Percentiles rank a stretch among this genome's conserved stretches.
Conservation (phyloP, 2,329 filamentous ascomycete species). For the Juglanconis juglandina region DNA sequence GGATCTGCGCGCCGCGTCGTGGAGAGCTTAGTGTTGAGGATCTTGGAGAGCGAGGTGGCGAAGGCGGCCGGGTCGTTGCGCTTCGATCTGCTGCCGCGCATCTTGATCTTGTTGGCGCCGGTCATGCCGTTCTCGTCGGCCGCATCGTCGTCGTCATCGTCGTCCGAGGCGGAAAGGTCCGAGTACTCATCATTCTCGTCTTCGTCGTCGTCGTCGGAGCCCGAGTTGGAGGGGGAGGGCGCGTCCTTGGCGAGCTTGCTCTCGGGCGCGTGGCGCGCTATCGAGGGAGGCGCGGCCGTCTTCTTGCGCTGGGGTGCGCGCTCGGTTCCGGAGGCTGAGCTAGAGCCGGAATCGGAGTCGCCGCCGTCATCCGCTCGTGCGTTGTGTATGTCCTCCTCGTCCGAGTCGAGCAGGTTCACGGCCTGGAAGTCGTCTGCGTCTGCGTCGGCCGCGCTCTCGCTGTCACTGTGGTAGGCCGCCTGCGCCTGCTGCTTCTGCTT, state of each 20-base stretch:
- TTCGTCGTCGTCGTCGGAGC: constrained; percentile 24
- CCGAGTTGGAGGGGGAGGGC: constrained; percentile 14
- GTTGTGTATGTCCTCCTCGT: constrained; percentile 55
- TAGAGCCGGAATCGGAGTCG: constrained; percentile 25
- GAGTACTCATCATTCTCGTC: constrained; percentile 35
- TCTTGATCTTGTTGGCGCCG: constrained; percentile 35
- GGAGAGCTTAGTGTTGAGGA: constrained; percentile 84
- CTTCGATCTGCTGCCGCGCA: constrained; percentile 58
- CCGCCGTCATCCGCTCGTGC: constrained; percentile 48
- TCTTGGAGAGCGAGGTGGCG: constrained; percentile 88
- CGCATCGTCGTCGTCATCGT: constrained; percentile 28
- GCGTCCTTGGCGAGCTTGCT: constrained; percentile 30
- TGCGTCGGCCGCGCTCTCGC: constrained; percentile 31
- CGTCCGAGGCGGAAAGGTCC: constrained; percentile 35
- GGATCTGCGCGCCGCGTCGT: constrained; percentile 80
- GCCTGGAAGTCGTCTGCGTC: constrained; percentile 43
- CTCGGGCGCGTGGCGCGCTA: constrained; percentile 22
- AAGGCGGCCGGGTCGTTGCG: constrained; percentile 90
- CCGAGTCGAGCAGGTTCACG: constrained; percentile 54
- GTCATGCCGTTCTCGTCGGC: constrained; percentile 38
- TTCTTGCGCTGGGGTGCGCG: constrained; percentile 22
- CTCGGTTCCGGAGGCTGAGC: constrained; percentile 36
- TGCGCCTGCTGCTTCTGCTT: constrained; percentile 46
- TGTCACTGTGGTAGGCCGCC: constrained; percentile 47
- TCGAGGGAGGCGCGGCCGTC: constrained; percentile 17